Evolutionary conservation across 2,329 filamentous ascomycete genomes (phyloP).

Genomic region (Sphaceloma murrayae): DNA sequence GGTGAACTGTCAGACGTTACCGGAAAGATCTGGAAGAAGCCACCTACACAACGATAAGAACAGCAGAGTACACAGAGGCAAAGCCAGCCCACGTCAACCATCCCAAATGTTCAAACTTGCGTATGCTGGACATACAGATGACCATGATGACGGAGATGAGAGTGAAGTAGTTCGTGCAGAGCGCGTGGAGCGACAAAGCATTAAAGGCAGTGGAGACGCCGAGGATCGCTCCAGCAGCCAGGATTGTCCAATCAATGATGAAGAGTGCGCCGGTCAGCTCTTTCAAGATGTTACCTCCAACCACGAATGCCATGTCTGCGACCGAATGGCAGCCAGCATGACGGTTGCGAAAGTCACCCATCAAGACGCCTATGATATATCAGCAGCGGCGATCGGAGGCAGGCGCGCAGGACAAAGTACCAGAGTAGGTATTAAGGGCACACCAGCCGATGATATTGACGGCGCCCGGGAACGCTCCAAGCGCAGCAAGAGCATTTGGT

Average conservation of each 20-base stretch:
- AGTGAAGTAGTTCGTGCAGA: slow-evolving; percentile 45
- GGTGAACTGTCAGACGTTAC: too few species aligned
- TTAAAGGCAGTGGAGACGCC: slow-evolving; percentile 52
- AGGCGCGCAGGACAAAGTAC: too few species aligned
- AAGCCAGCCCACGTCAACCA: slow-evolving; percentile 26
- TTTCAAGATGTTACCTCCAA: slow-evolving; percentile 43
- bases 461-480: slow-evolving; percentile 41
- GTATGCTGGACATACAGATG: slow-evolving; percentile 23
- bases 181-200: slow-evolving; percentile 47
- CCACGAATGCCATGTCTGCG: slow-evolving; percentile 44
- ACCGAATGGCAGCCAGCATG: slow-evolving; percentile 48
- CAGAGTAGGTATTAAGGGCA: slow-evolving; percentile 39
- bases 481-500: slow-evolving; percentile 34
- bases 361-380: too few species aligned
- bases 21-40: slow-evolving; percentile 18
- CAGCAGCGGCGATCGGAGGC: too few species aligned
- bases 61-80: slow-evolving; percentile 31
- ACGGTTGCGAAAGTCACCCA: slow-evolving; percentile 42
- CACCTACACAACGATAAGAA: slow-evolving; percentile 18
- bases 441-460: slow-evolving; percentile 34
- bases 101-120: slow-evolving; percentile 23
- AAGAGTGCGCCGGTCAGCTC: slow-evolving; percentile 38
- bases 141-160: slow-evolving; percentile 20
- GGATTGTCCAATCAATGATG: slow-evolving; percentile 38
- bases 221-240: slow-evolving; percentile 49